Evolutionary conservation across 1,139 yeast species (phyloP).

Genomic region (Dujonia santamariae): DNA sequence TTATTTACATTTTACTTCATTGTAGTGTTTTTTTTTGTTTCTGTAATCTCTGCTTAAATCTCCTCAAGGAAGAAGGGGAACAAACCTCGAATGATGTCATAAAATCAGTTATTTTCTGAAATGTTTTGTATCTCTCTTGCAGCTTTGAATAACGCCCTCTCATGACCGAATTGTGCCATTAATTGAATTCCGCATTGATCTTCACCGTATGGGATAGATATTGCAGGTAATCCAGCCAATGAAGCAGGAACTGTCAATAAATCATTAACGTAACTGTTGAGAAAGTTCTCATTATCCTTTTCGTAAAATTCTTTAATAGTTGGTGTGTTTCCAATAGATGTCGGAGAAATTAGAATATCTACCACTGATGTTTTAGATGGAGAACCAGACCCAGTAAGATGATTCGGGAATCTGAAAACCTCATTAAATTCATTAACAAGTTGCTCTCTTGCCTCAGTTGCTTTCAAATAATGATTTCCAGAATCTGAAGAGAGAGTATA

Average conservation of each 20-base stretch:
- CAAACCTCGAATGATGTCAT: too few relatives aligned
- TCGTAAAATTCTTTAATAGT: slow-evolving; percentile 39
- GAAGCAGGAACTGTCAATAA: slow-evolving; percentile 88
- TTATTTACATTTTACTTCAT: too few relatives aligned
- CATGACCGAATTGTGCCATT: slow-evolving; percentile 86
- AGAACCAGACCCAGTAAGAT: slow-evolving; percentile 19
- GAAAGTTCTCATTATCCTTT: slow-evolving; percentile 39
- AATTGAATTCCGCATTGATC: slow-evolving; percentile 61
- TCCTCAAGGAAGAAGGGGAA: too few relatives aligned
- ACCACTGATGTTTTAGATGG: slow-evolving; percentile 44
- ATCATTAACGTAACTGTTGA: slow-evolving; percentile 74
- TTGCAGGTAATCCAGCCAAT: slow-evolving; percentile 85
- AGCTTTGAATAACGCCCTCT: slow-evolving; percentile 51
- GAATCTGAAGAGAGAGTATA: slow-evolving; percentile 76
- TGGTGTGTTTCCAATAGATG: slow-evolving; percentile 62
- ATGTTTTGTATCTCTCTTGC: slow-evolving; percentile 13
- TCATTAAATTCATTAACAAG: slow-evolving; percentile 64
- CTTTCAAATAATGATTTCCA: slow-evolving; percentile 76
- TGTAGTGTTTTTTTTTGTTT: too few relatives aligned
- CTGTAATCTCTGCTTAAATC: too few relatives aligned
- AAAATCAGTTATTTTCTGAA: too few relatives aligned
- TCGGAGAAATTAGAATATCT: slow-evolving; percentile 77
- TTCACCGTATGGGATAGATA: slow-evolving; percentile 60
- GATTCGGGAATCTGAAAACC: slow-evolving; percentile 55
- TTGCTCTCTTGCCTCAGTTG: slow-evolving; percentile 62